Percentiles rank a stretch among this genome's conserved stretches.
phyloP scores from a whole-genome alignment of 2,329 filamentous ascomycete genomes.

The Gremmenia infestans region DNA sequence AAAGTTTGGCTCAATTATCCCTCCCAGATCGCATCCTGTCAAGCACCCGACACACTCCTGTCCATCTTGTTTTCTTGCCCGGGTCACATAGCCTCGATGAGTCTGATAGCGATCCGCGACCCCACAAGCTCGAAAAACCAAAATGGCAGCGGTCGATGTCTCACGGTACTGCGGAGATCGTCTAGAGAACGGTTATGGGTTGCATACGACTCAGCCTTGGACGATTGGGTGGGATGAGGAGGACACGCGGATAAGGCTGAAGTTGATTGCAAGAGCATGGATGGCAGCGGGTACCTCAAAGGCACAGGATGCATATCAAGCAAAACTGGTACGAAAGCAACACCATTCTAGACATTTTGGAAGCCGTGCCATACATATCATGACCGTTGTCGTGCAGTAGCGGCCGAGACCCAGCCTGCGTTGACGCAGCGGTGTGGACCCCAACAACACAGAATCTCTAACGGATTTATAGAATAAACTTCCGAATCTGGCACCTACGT shows the following conservation, averaged over 20 bases:
- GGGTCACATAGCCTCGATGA: conserved; percentile 31
- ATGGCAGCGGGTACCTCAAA: conserved; percentile 21
- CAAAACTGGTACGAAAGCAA: conserved; percentile 28
- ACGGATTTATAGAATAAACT: conserved; percentile 27
- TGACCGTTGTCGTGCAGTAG: conserved; percentile 30
- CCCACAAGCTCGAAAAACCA: conserved; percentile 31
- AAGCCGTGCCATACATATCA: conserved; percentile 13
- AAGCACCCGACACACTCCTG: neutral
- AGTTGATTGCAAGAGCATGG: conserved; percentile 32
- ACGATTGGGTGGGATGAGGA: conserved; percentile 42
- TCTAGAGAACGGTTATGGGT: conserved; percentile 37
- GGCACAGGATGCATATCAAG: conserved; percentile 15
- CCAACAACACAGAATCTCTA: conserved; percentile 29
- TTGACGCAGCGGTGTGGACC: conserved; percentile 27
- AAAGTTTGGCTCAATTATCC: neutral
- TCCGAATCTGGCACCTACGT: conserved; percentile 26
- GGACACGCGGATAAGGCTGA: conserved; percentile 33
- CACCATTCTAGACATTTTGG: conserved; percentile 16
- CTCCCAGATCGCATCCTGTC: neutral
- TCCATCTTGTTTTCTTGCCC: conserved; percentile 4
- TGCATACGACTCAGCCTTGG: conserved; percentile 37
- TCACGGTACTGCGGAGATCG: conserved; percentile 36
- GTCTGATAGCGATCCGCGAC: conserved; percentile 28
- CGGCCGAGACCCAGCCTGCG: conserved; percentile 20
- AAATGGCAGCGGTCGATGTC: conserved; percentile 42